phyloP scores from a whole-genome alignment of 129 eudicot species.

The Centrapalus pauciflorus region DNA sequence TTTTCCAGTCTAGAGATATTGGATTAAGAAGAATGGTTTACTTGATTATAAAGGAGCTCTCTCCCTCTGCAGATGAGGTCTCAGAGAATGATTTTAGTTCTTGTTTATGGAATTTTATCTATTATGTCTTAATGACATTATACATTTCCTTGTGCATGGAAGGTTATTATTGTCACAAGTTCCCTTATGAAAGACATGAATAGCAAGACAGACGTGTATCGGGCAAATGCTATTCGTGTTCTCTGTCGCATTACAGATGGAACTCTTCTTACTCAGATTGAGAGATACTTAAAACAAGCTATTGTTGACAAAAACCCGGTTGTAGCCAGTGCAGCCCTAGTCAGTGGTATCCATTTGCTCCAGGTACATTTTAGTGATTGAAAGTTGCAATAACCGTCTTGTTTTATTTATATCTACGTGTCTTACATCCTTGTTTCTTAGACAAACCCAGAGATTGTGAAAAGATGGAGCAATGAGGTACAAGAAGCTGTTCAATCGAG shows the following conservation, averaged over 20 bases:
- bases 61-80: constrained; percentile 91
- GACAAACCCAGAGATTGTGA: constrained; percentile 83
- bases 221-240: constrained; percentile 95
- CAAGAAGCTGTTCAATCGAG: constrained; percentile 94
- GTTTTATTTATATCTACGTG: neutral
- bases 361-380: constrained; percentile 47
- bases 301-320: constrained; percentile 95
- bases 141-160: constrained; percentile 5
- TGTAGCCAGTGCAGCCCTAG: constrained; percentile 96
- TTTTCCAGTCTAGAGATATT: constrained; percentile 69
- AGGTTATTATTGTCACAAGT: constrained; percentile 97
- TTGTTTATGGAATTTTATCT: neutral
- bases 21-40: constrained; percentile 95
- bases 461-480: constrained; percentile 97
- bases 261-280: constrained; percentile 87
- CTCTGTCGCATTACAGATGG: constrained; percentile 94
- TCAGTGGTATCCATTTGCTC: constrained; percentile 91
- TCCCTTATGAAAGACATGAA: constrained; percentile 99
- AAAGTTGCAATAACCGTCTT: neutral
- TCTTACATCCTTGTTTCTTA: constrained; percentile 17
- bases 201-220: constrained; percentile 91
- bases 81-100: neutral
- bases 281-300: constrained; percentile 94
- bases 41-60: constrained; percentile 77
- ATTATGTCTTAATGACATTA: constrained; percentile 5